Conservation (phyloP, 2,329 filamentous ascomycete species). For the Pseudogymnoascus sp. region DNA sequence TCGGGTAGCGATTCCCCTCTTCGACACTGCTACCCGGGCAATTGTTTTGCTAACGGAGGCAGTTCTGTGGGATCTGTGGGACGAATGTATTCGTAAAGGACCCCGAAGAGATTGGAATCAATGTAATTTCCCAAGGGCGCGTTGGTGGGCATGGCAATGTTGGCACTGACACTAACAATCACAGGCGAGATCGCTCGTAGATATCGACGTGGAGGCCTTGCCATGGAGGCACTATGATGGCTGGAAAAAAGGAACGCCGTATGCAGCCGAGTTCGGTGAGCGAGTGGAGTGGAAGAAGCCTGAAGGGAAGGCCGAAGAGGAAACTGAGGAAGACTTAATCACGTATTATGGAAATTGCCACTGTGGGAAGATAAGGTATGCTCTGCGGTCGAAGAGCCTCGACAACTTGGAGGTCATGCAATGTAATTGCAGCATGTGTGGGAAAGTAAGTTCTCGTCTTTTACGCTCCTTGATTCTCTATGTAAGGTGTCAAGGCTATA, state of each 20-base stretch:
- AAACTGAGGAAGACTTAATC: not conserved
- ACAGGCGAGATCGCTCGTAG: slow-evolving; percentile 10
- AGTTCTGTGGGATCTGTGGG: not conserved
- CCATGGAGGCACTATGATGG: not conserved
- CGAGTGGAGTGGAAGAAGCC: not conserved
- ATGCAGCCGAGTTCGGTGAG: not conserved
- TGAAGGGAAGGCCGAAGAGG: not conserved
- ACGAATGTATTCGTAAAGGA: not conserved
- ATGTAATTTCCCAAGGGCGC: not conserved
- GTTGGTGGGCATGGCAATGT: not conserved
- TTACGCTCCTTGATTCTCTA: not conserved
- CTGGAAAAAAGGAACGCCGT: not conserved
- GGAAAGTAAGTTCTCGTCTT: slow-evolving; percentile 13
- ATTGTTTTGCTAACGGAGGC: not conserved
- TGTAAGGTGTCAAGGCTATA: not conserved
- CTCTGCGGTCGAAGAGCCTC: slow-evolving; percentile 16
- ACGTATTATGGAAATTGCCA: slow-evolving; percentile 24
- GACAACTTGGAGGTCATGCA: slow-evolving; percentile 16
- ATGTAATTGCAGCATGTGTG: slow-evolving; percentile 25
- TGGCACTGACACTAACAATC: not conserved
- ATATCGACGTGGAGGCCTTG: slow-evolving; percentile 8
- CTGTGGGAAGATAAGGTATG: slow-evolving; percentile 21
- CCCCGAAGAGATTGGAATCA: not conserved
- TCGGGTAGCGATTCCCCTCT: not conserved
- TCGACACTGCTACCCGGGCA: not conserved